Base-by-base conservation (phyloP, 805 yeast species). In the Naumovozyma baii region DNA sequence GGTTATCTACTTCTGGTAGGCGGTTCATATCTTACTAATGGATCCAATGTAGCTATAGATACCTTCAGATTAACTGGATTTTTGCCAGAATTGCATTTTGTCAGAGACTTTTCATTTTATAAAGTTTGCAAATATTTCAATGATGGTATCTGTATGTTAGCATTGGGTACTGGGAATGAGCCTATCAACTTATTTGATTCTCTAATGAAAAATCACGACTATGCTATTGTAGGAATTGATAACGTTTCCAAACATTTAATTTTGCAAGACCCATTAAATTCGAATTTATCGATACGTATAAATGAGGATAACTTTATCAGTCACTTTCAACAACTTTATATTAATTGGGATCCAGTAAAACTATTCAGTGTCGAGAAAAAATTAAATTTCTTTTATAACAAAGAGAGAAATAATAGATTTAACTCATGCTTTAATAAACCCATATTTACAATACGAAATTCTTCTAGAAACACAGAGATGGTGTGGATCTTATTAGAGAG, bases 41-140 rank as follows among this genome's bases (percentile, higher is more conserved):
- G 96, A 0, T 84, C 95, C 0, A 84, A 86, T 54, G 74, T 83
- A 51, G 81, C 82, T 2, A 63, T 70, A 12, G 95, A 83, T 51
- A 71, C 83, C 0, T 83, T 63, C 49, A 59, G 76, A 32, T 47
- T 87, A 2, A 67, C 78, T 2, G 86, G 88, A 1, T 86, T 83
- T 79, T 55, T 80, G 5, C 95, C 95, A 0, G 87, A 83, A 42
- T 69, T 68, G 38, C 43, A 63, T 2, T 44, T 56, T 2, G 47
- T 64, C 1, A 54, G 65, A 7, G 51, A 63, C 7, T 55, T 71
- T 3, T 54, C 61, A 10, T 43, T 58, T 36, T 46, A 51, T 1
- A 43, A 45, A 0, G 46, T 70, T 1, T 20, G 36, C 14, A 37
- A 44, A 32, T 54, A 42, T 18, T 52, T 42, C 36, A 38, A 46